Conservation (phyloP, 176 grass and related monocot species). For the Cenchrus fungigraminus region DNA sequence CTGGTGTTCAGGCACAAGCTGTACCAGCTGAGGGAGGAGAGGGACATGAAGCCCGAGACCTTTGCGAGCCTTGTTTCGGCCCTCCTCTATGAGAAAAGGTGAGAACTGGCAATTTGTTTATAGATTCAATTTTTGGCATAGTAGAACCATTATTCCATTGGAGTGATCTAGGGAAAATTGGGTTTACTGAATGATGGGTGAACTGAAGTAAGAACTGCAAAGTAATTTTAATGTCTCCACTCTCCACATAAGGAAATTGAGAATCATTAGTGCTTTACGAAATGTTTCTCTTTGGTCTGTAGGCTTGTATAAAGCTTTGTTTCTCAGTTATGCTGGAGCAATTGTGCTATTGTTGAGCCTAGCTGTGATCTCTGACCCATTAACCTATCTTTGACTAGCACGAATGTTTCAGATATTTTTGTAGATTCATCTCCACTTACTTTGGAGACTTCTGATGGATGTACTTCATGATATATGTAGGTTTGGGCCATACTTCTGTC, state of each 20-base stretch:
- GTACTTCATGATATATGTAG: conserved; percentile 45
- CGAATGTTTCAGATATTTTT: not conserved
- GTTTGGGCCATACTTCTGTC: conserved; percentile 97
- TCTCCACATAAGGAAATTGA: not conserved
- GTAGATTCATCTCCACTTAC: not conserved
- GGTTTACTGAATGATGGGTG: not conserved
- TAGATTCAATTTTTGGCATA: not conserved
- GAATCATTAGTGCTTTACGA: not conserved
- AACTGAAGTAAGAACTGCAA: not conserved
- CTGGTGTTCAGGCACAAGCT: conserved; percentile 79
- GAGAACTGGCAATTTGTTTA: not conserved
- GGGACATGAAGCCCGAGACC: conserved; percentile 91
- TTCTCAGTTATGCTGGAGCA: not conserved
- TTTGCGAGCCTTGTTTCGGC: conserved; percentile 85
- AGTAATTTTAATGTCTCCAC: not conserved
- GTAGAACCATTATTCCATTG: not conserved
- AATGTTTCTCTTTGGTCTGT: not conserved
- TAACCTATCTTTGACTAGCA: conserved; percentile 19
- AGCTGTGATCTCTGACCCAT: not conserved
- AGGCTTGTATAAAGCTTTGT: not conserved
- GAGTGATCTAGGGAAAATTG: not conserved
- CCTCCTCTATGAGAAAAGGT: conserved; percentile 92
- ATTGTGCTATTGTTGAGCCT: not conserved
- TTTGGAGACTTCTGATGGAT: conserved; percentile 4
- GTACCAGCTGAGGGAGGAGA: conserved; percentile 81